Evolutionary conservation across 495 filamentous ascomycete genomes (phyloP).

Genomic region (Parmelia sp.): DNA sequence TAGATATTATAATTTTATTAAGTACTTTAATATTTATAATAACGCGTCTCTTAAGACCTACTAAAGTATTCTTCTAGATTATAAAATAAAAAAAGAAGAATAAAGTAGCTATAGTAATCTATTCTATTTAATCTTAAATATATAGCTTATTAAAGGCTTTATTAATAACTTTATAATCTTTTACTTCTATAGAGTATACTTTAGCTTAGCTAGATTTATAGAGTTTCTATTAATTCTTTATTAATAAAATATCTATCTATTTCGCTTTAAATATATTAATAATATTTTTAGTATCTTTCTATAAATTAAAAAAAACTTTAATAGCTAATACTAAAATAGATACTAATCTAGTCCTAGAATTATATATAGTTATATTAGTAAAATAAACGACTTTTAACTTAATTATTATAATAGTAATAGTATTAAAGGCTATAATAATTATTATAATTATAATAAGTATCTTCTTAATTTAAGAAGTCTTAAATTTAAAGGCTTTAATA

Average conservation of each 20-base stretch:
- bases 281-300: slow-evolving; percentile 11
- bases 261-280: not conserved
- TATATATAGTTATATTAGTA: not conserved
- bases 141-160: too few species aligned
- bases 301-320: slow-evolving; percentile 7
- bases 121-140: not conserved
- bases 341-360: not conserved
- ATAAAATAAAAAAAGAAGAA: not conserved
- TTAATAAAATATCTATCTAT: slow-evolving; percentile 9
- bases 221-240: not conserved
- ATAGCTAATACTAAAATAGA: slow-evolving; percentile 1
- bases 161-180: not conserved
- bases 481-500: not conserved
- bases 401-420: too few species aligned
- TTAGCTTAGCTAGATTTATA: not conserved
- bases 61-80: not conserved
- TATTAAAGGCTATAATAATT: too few species aligned
- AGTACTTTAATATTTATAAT: too few species aligned
- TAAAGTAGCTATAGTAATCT: not conserved
- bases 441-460: not conserved
- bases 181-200: not conserved
- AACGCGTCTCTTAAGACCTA: not conserved
- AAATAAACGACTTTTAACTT: not conserved
- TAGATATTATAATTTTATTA: too few species aligned
- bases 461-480: too few species aligned